Base-by-base conservation (phyloP, 257 asterid genomes). In the Coffea canephora region DNA sequence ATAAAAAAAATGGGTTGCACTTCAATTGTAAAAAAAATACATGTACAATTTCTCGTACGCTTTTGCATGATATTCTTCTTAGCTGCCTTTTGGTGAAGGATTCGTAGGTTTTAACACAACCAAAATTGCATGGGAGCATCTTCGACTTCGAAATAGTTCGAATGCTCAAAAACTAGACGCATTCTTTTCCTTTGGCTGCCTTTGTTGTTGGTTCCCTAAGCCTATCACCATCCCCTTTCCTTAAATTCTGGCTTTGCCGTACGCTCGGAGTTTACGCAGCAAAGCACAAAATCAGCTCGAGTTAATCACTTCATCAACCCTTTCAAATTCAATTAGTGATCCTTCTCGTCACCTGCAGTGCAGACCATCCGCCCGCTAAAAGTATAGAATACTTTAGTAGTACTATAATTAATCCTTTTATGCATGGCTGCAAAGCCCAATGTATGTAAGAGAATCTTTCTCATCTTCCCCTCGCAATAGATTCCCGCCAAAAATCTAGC, bases 401-500 rank as follows among this genome's bases (percentile, higher is more conserved):
- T 36, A 66, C 1, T 36, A 21, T 23, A 2, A 7, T 11, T 70
- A 11, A 15, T 73, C 36, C n/a, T 15, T 50, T 39, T 34, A 1
- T 55, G 34, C 50, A 74, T 74, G 45, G 72, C 31, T 77, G 80
- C 74, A 48, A 18, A 65, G 23, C 43, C 81, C 81, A 68, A 77
- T 70, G 81, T 68, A 77, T 64, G 31, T 4, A 39, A 39, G 43
- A 39, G 43, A 39, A 2, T 39, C 43, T 39, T 39, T 39, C 43
- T 39, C 43, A 77, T 77, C 80, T 77, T 68, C 36, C 59, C 41
- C 61, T 48, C 3, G 45, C 55, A 66, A 31, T 1, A 65, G 73
- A 65, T 77, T 66, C 80, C 80, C 80, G 80, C 80, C 80, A 77
- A 77, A 77, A 77, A 55, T 34, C 39, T 64, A 25, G 41, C 36